Evolutionary conservation across 1,284 basidiomycete genomes (phyloP), one percentile per base, ranked within the genome.

Genomic region (Pseudomicrostroma phylloplanum): DNA sequence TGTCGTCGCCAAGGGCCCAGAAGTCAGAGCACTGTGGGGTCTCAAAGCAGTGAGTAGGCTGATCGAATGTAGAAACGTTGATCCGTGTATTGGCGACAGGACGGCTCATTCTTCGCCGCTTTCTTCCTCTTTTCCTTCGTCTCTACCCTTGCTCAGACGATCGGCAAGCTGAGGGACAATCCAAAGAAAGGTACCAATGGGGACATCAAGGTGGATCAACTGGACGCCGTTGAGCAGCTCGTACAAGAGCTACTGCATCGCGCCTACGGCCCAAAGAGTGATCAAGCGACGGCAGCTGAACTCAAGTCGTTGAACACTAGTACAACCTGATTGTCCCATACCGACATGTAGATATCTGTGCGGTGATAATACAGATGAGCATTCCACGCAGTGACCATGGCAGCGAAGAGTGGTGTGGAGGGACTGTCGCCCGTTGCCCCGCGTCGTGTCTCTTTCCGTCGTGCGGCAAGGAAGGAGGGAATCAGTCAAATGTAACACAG

Each of bases 1-100:
- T 23, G 36, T 23, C 57, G 61, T 9, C 12, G 21, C 15, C 1
- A 25, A 21, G 23, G 42, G 46, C 30, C 57, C 19, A 74, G 76
- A 72, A 71, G 39, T 74, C 2, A 66, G 77, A 4, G 68, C 77
- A 1, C 56, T 77, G 23, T 78, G 75, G 75, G 77, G 77, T 2
- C 63, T 75, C 9, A 78, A 78, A 59, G 46, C 71, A 59, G 76
- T 76, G 42, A 61, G 56, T 59, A 19, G 19, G 21, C 41, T 40
- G 19, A 12, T 12, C 40, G 15, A 26, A 21, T 57, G 40, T 19
- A 58, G 19, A 36, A 11, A 57, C 19, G 55, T 19, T 1, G 21
- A 15, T 21, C 19, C n/a, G 17, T 26, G 17, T 4, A 42, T 58
- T 19, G 17, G 2, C 23, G 55, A 58, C 23, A 40, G n/a, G 6